Evolutionary conservation across 2,329 filamentous ascomycete species (phyloP).

Genomic region (Paramyrothecium sp.): DNA sequence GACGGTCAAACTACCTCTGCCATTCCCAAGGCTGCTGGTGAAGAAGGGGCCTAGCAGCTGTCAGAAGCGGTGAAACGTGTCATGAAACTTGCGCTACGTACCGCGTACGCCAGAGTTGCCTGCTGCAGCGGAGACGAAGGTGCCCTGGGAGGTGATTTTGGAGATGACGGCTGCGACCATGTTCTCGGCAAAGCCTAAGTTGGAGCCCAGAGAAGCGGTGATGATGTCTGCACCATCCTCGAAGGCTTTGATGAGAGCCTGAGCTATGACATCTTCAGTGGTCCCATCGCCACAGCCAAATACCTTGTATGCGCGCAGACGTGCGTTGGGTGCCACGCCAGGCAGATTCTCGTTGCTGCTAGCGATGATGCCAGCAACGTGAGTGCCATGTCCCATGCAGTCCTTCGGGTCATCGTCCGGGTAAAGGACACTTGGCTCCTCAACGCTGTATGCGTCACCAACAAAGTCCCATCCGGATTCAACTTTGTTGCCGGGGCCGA

Average conservation of each 20-base stretch:
- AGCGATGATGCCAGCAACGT: neutral
- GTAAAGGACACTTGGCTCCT: neutral
- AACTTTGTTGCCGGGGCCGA: neutral
- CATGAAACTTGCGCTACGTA: too few species aligned
- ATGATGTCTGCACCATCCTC: neutral
- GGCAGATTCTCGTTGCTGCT: neutral
- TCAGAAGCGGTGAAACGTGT: too few species aligned
- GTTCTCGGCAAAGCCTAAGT: neutral
- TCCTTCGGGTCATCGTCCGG: neutral
- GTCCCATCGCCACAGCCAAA: neutral
- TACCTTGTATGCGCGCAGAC: neutral
- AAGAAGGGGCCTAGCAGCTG: neutral
- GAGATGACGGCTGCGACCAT: neutral
- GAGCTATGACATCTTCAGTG: neutral
- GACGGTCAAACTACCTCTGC: neutral
- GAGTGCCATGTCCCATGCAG: neutral
- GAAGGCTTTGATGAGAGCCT: neutral
- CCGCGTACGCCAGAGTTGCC: neutral
- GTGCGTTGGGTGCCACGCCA: neutral
- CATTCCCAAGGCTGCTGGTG: neutral
- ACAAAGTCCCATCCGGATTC: neutral
- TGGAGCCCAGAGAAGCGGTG: neutral
- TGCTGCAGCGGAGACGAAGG: neutral
- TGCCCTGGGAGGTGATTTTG: neutral
- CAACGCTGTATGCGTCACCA: neutral